A percentile compares a stretch with the other conserved stretches of the same genome.
These are phyloP conservation scores for apple (Malus domestica) DNA, from an alignment of 306 rosid genomes.

Conservation along the genomic window ASM211411v1 NC_041802.1:25009001-25009500, in stretches of 20 bases:
- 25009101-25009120: neutral
- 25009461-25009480: neutral
- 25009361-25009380: slow-evolving; percentile 27
- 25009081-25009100: slow-evolving; percentile 42
- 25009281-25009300: slow-evolving; percentile 44
- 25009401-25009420: neutral
- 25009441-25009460: neutral
- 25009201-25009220: slow-evolving; percentile 39
- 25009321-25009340: slow-evolving; percentile 47
- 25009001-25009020: slow-evolving; percentile 21
- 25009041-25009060: slow-evolving; percentile 26
- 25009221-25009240: slow-evolving; percentile 43
- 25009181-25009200: slow-evolving; percentile 45
- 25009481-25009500: neutral
- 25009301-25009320: slow-evolving; percentile 46
- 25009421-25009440: neutral
- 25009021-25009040: slow-evolving; percentile 2
- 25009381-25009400: neutral
- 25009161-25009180: too few relatives aligned
- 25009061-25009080: slow-evolving; percentile 32
- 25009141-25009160: neutral
- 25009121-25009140: neutral
- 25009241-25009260: slow-evolving; percentile 46
- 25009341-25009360: slow-evolving; percentile 51
- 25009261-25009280: slow-evolving; percentile 57